A percentile compares a stretch with the other conserved stretches of the same genome.
phyloP scores from a whole-genome alignment of 208 protist genomes.

The Naegleria fowleri region DNA sequence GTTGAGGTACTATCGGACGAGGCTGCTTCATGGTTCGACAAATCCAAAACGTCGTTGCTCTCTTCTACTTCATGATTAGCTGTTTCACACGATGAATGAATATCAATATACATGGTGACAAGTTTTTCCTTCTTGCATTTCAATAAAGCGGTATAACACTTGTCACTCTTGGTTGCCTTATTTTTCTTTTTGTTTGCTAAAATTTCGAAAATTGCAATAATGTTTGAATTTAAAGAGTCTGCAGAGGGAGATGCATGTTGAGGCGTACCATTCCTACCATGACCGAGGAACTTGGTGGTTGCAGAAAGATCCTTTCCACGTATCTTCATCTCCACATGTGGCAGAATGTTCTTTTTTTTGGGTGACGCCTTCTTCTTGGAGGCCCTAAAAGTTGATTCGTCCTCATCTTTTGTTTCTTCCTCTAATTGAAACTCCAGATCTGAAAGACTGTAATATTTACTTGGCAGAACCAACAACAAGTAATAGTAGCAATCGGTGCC shows the following conservation, averaged over 20 bases:
- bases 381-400: background rate
- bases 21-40: background rate
- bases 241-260: background rate
- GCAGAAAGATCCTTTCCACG: background rate
- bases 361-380: background rate
- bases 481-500: background rate
- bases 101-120: background rate
- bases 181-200: background rate
- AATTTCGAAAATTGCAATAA: background rate
- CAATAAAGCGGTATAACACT: background rate
- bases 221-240: background rate
- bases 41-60: background rate
- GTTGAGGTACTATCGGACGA: background rate
- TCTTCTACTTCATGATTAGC: background rate
- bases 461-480: background rate
- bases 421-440: background rate
- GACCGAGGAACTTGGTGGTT: background rate
- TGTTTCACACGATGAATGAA: background rate
- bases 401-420: background rate
- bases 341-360: too few species aligned
- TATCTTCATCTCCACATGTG: background rate
- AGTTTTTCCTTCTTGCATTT: background rate
- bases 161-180: background rate
- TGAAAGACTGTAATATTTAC: background rate
- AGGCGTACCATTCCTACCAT: background rate